Evolutionary conservation across 2,329 filamentous ascomycete species (phyloP).

Genomic region (Fusarium pseudograminearum): DNA sequence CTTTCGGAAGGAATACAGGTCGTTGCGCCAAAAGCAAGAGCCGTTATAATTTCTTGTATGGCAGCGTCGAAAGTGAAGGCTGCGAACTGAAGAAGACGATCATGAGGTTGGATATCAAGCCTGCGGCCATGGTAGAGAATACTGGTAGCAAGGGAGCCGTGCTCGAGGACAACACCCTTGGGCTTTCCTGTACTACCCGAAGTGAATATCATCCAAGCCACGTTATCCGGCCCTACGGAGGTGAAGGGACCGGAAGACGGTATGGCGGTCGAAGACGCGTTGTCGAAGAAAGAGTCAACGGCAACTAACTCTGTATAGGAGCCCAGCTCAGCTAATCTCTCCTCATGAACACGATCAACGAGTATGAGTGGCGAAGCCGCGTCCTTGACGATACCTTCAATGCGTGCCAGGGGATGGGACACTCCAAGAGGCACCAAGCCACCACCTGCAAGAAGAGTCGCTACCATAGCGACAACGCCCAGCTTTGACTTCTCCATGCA

Average conservation of each 20-base stretch:
- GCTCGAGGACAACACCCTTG: conserved; percentile 9
- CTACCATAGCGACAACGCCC: conserved; percentile 3
- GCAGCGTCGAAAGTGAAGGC: conserved; percentile 1
- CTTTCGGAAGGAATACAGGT: conserved; percentile 7
- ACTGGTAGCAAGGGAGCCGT: conserved; percentile 4
- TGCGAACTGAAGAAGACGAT: conserved; percentile 4
- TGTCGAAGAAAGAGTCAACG: conserved; percentile 3
- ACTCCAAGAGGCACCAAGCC: conserved; percentile 1
- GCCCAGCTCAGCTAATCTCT: not conserved
- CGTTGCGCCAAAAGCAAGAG: conserved; percentile 3
- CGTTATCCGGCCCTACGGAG: conserved; percentile 1
- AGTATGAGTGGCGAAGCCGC: not conserved
- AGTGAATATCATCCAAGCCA: conserved; percentile 8
- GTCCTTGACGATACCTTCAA: conserved; percentile 1
- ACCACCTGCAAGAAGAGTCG: conserved; percentile 11
- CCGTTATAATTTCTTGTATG: conserved; percentile 6
- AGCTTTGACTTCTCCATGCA: conserved; percentile 13
- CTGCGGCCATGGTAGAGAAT: conserved; percentile 1
- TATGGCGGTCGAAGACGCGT: not conserved
- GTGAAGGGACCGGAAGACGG: not conserved
- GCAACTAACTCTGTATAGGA: conserved; percentile 1
- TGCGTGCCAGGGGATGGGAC: not conserved
- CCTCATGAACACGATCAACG: not conserved
- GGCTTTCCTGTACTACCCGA: conserved; percentile 8
- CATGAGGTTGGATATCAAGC: not conserved